Conservation (phyloP, 345 rosid species). For the Ceriops tagal region DNA sequence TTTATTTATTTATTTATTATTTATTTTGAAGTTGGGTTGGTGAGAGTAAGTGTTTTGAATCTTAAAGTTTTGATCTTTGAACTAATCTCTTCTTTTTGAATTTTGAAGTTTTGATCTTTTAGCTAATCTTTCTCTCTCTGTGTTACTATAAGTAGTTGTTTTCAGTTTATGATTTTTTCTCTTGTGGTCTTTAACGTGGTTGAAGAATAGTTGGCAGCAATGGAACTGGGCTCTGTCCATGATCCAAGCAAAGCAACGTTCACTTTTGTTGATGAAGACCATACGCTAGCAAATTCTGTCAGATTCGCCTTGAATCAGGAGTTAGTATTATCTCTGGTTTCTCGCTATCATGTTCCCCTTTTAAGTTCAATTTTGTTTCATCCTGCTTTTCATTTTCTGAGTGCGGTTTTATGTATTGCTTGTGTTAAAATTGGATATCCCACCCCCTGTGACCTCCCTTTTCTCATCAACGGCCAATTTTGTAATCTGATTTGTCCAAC, state of each 20-base stretch:
- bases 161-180: neutral
- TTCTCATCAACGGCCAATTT: neutral
- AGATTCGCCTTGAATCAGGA: slow-evolving; percentile 89
- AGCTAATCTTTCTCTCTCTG: neutral
- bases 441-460: no score
- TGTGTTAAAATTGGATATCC: no score
- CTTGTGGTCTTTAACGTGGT: neutral
- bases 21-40: neutral
- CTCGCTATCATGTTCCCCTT: no score
- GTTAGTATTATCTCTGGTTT: slow-evolving; percentile 36
- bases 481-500: no score
- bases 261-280: slow-evolving; percentile 69
- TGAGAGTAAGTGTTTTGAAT: neutral
- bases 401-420: no score
- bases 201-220: slow-evolving; percentile 21
- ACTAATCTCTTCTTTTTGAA: neutral
- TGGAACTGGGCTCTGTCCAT: slow-evolving; percentile 67
- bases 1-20: neutral
- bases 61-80: neutral
- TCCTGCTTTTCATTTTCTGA: neutral
- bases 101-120: neutral
- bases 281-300: slow-evolving; percentile 78
- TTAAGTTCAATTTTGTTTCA: neutral
- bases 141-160: neutral
- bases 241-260: slow-evolving; percentile 64